Conservation (phyloP, 1,284 basidiomycete species). For the Polyporus tsugae region DNA sequence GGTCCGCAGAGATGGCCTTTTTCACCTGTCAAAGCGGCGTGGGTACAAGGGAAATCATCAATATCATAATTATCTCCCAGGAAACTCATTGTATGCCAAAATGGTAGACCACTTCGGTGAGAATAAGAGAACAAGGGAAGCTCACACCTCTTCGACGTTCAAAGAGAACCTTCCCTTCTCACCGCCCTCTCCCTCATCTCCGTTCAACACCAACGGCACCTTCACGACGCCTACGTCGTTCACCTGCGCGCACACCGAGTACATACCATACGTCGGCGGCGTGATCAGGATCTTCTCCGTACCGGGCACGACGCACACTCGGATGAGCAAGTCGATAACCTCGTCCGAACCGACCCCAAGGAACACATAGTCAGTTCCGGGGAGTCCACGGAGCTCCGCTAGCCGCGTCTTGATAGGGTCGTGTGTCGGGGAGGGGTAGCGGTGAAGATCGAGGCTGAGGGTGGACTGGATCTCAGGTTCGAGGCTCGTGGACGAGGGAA, state of each 20-base stretch:
- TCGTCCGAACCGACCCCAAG: constrained; percentile 98
- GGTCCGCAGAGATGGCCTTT: constrained; percentile 68
- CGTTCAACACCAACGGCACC: constrained; percentile 77
- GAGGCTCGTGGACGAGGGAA: constrained; percentile 51
- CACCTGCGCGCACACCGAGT: constrained; percentile 92
- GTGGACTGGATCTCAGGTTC: constrained; percentile 45
- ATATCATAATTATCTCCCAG: neutral
- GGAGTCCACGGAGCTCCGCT: constrained; percentile 74
- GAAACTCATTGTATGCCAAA: neutral
- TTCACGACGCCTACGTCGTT: constrained; percentile 92
- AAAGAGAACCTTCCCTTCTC: constrained; percentile 83
- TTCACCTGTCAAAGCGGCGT: constrained; percentile 65
- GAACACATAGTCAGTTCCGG: constrained; percentile 81
- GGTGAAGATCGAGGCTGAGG: constrained; percentile 70
- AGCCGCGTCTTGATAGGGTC: constrained; percentile 83
- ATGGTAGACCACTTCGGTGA: neutral
- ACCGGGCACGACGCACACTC: constrained; percentile 87
- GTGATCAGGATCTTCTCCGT: constrained; percentile 86
- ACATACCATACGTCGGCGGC: constrained; percentile 99
- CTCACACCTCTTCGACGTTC: constrained; percentile 76
- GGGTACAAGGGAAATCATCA: neutral
- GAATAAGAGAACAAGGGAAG: neutral
- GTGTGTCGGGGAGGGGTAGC: constrained; percentile 90
- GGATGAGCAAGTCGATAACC: constrained; percentile 94
- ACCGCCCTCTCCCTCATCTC: constrained; percentile 67